Base-by-base conservation (phyloP, 2,329 filamentous ascomycete species). In the Pseudogymnoascus sp. region DNA sequence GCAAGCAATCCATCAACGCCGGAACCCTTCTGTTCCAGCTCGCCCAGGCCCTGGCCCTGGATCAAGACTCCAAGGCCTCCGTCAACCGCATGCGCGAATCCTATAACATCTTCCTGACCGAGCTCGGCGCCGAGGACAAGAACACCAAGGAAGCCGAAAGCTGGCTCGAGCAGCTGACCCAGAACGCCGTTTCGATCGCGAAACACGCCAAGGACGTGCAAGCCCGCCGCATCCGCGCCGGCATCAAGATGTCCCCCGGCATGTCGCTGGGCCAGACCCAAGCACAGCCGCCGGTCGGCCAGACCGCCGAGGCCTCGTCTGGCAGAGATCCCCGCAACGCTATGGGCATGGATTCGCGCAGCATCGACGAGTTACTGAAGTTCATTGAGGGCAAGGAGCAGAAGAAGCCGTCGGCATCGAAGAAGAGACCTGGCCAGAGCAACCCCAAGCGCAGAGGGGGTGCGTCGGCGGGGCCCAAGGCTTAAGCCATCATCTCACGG, bases 71-170 rank as follows among this genome's bases (percentile, higher is more conserved):
- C 70, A 96, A 96, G 81, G 89, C 83, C 59, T 93, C 95, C 12
- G 93, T 99, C 63, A 87, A 85, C 73, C 89, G 90, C 74, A 99
- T 99, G 95, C 90, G 92, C 65, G 93, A 97, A 76, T 95, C 92
- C 53, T 97, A 93, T 81, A 96, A 89, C 77, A 96, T 97, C 74
- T 99, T 99, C 87, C 85, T 93, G 67, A 80, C 82, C 64, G 87
- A 95, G 72, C 87, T 99, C 4, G 95, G 95, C 28, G 81, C 92
- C 1, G 88, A 96, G 40, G 93, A 98, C 76, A 91, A 93, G 76
- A 98, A 99, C 80, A 99, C 95, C 66, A 97, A 96, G 80, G 95
- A 99, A 75, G 93, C 95, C 2, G 93, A 96, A 79, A 90, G 85
- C 72, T 99, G 95, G 95, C 85, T 98, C 24, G 91, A 96, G 77